Conservation (phyloP, 768 basidiomycete genomes). For the Russula foetens region DNA sequence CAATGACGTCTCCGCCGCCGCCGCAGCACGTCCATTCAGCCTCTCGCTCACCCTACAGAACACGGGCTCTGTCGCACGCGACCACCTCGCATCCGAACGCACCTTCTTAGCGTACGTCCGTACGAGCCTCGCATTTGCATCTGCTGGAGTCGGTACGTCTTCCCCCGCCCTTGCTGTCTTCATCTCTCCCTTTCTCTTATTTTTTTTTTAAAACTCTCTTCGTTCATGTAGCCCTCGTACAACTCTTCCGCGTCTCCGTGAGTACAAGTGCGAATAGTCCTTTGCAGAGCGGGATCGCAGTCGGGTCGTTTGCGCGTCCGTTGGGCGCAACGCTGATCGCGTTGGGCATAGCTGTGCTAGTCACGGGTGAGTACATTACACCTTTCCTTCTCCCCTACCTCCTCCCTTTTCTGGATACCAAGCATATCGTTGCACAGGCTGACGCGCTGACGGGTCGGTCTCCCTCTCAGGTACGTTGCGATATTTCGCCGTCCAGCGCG, state of each 20-base stretch:
- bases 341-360: slow-evolving; percentile 31
- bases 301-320: slow-evolving; percentile 32
- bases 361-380: slow-evolving; percentile 24
- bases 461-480: slow-evolving; percentile 26
- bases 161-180: too few relatives aligned
- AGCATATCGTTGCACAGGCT: background rate
- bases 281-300: background rate
- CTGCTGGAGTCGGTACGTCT: slow-evolving; percentile 40
- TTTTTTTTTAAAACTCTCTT: slow-evolving; percentile 7
- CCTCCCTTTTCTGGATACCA: background rate
- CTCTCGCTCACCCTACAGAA: slow-evolving; percentile 34
- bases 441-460: background rate
- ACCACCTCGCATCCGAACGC: slow-evolving; percentile 44
- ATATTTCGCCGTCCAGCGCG: slow-evolving; percentile 34
- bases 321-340: slow-evolving; percentile 35
- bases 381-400: background rate
- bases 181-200: background rate
- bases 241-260: slow-evolving; percentile 35
- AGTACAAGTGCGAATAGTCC: slow-evolving; percentile 19
- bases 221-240: slow-evolving; percentile 33
- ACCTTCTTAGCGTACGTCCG: slow-evolving; percentile 46
- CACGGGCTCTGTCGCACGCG: slow-evolving; percentile 41
- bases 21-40: slow-evolving; percentile 2
- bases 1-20: background rate
- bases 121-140: slow-evolving; percentile 42